These are phyloP conservation scores for Penstemon eatonii DNA, from an alignment of 257 asterid species.

Conservation along the genomic window DNA sequence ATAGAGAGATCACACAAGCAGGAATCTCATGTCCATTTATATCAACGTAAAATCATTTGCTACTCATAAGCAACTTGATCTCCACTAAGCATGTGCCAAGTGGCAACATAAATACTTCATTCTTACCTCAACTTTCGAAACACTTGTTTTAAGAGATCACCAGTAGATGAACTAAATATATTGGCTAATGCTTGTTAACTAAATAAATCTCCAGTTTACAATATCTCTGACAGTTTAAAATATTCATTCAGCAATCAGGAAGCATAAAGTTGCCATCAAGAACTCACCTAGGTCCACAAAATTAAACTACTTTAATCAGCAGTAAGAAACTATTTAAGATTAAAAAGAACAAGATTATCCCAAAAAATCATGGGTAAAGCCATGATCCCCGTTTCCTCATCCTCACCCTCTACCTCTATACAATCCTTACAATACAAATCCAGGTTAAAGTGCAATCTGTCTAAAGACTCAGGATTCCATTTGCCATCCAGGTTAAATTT, in stretches of 20 bases:
- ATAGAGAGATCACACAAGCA: no score
- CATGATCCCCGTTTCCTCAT: background rate
- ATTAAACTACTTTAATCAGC: background rate
- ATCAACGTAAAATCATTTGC: no score
- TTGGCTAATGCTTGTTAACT: background rate
- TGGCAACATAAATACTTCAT: no score
- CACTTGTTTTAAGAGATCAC: background rate
- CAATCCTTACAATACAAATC: slow-evolving; percentile 1
- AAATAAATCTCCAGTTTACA: background rate
- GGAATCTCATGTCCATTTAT: no score
- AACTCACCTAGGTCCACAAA: background rate
- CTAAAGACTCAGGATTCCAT: no score
- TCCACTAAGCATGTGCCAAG: no score
- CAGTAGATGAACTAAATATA: background rate
- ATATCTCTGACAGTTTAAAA: background rate
- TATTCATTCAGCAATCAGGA: background rate
- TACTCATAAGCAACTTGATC: no score
- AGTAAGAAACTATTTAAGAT: background rate
- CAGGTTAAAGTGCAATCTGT: background rate
- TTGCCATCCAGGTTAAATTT: no score
- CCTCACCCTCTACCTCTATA: background rate
- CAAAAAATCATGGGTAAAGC: slow-evolving; percentile 5
- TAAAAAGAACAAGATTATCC: background rate
- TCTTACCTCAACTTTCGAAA: slow-evolving; percentile 2
- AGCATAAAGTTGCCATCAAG: background rate